Evolutionary conservation across 768 basidiomycete genomes (phyloP), one percentile per base, ranked within the genome.

Genomic region (Naganishia vaughanmartiniae): DNA sequence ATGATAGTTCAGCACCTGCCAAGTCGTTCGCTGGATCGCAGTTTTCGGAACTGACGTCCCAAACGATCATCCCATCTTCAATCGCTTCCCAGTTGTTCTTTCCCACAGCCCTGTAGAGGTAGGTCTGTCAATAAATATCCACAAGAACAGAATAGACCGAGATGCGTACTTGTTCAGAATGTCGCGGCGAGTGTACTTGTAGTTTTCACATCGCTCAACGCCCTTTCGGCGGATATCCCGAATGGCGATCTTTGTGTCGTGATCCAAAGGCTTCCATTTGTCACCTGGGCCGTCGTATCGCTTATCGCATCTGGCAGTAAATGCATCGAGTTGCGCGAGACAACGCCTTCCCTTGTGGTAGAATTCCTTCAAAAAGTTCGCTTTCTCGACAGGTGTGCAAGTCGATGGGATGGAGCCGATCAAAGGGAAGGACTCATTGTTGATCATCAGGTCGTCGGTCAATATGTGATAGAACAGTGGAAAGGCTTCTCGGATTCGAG

Each of bases 131-230:
- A 39, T 73, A 55, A 69, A 54, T 45, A 45, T 24, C 24, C 34
- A 17, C 24, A 17, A 58, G 6, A 58, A 36, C 17, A 10, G n/a
- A 15, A 4, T 7, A 54, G 45, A 36, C 21, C 10, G 45, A 67
- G 21, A 17, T n/a, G 74, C 79, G 76, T 71, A 81, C 80, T 79
- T 79, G 74, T 81, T 79, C 30, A 81, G 71, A 15, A 81, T 70
- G 71, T 81, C 80, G 28, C 80, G 67, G 28, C 80, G 73, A 57
- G 80, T 81, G 68, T 81, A 81, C 72, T 81, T 81, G 75, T 81
- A 81, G 66, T 81, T 81, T 74, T 81, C 80, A 46, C 77, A 78
- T 48, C 80, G 63, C 58, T 81, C 80, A 6, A 81, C 80, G 15
- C 76, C 76, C 69, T 81, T 81, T 26, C 80, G 69, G 45, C 80